A percentile compares a stretch with the other conserved stretches of the same genome.
Conservation (phyloP, 169 alveolate species). For the Cystoisospora suis region DNA sequence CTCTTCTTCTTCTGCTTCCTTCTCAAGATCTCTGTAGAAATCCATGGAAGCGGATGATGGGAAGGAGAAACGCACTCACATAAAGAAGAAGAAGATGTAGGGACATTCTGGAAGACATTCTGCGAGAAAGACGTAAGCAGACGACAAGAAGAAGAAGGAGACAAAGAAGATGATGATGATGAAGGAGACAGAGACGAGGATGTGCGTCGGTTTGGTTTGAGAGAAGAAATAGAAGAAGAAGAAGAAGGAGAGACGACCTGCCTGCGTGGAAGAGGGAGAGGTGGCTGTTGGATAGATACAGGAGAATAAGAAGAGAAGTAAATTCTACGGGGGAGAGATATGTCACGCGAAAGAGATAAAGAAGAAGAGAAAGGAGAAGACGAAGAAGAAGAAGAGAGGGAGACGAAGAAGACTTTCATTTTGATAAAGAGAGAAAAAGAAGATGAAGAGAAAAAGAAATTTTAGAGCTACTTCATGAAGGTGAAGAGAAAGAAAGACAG, state of each 20-base stretch:
- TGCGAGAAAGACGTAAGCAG: background rate
- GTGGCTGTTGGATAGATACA: too few species aligned
- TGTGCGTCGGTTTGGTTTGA: background rate
- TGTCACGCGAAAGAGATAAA: background rate
- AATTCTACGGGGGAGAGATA: too few species aligned
- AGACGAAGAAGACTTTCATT: background rate
- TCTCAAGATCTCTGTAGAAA: too few species aligned
- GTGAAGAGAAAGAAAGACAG: too few species aligned
- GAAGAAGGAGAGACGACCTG: too few species aligned
- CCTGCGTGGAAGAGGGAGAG: too few species aligned
- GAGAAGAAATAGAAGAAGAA: background rate
- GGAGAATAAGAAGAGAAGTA: too few species aligned
- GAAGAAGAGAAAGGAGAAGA: background rate
- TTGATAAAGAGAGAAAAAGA: background rate
- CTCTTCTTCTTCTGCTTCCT: too few species aligned
- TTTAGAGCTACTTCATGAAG: too few species aligned
- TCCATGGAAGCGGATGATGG: too few species aligned
- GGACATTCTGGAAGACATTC: background rate
- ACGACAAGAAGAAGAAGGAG: background rate
- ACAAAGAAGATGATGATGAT: background rate
- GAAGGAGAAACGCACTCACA: too few species aligned
- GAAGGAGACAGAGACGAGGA: background rate
- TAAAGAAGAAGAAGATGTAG: background rate
- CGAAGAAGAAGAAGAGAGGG: background rate
- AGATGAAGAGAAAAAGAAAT: background rate